A percentile compares a stretch with the other conserved stretches of the same genome.
Evolutionary conservation across 345 rosid species (phyloP).

Genomic region (Trapa incisa): DNA sequence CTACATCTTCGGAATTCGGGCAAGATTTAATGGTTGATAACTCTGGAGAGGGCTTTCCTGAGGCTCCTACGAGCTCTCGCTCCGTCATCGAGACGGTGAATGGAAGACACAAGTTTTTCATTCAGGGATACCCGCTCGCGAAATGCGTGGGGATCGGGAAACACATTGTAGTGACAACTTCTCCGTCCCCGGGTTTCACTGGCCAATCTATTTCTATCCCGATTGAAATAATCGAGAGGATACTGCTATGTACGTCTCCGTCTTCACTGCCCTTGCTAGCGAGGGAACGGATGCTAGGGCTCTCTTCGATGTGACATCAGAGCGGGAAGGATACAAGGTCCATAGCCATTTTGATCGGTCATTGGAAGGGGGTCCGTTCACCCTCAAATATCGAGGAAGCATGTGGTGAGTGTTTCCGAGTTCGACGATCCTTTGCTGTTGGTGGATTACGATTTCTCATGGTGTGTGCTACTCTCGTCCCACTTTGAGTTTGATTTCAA

Average conservation of each 20-base stretch:
- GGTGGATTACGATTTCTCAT: not conserved
- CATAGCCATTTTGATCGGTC: constrained; percentile 67
- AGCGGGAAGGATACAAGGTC: constrained; percentile 60
- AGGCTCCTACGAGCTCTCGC: constrained; percentile 31
- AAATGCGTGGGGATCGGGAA: constrained; percentile 62
- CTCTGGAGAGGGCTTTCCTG: constrained; percentile 2
- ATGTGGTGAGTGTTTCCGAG: constrained; percentile 28
- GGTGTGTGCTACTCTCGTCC: too few relatives aligned
- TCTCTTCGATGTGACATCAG: constrained; percentile 58
- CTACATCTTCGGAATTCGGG: not conserved
- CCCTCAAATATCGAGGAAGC: constrained; percentile 47
- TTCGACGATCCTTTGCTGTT: not conserved
- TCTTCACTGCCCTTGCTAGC: constrained; percentile 57
- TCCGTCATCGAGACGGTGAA: constrained; percentile 33
- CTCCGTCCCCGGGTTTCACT: constrained; percentile 49
- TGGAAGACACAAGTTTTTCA: constrained; percentile 30
- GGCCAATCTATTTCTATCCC: constrained; percentile 65
- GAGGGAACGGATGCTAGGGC: constrained; percentile 62
- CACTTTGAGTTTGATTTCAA: too few relatives aligned
- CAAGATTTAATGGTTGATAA: constrained; percentile 2
- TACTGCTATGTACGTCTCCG: constrained; percentile 44
- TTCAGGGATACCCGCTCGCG: constrained; percentile 47
- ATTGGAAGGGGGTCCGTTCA: constrained; percentile 55
- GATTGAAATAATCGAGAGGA: constrained; percentile 66
- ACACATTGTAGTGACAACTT: constrained; percentile 60